Conservation (phyloP, 345 rosid genomes). For the Salix purpurea region DNA sequence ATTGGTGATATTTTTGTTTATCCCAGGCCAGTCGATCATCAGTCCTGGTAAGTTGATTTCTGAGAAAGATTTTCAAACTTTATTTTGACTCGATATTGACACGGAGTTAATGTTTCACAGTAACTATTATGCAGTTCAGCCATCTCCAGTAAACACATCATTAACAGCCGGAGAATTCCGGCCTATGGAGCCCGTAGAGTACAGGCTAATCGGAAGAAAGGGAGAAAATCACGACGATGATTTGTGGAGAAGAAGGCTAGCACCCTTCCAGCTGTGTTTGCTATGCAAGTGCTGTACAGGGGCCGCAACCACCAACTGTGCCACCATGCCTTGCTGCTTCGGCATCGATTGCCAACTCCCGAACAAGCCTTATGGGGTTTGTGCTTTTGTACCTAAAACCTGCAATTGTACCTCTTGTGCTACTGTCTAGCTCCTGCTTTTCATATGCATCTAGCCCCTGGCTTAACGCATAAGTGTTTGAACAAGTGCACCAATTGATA, state of each 20-base stretch:
- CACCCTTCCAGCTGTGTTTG: conserved; percentile 61
- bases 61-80: not conserved
- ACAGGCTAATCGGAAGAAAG: not conserved
- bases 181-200: not conserved
- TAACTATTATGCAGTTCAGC: conserved; percentile 1
- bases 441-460: not conserved
- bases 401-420: conserved; percentile 53
- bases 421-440: not conserved
- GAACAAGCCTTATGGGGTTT: conserved; percentile 68
- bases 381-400: conserved; percentile 72
- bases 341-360: conserved; percentile 67
- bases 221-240: not conserved
- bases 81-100: not conserved
- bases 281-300: conserved; percentile 59
- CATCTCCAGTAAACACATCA: not conserved
- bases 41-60: not conserved
- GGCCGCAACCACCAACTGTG: conserved; percentile 28
- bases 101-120: not conserved
- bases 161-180: not conserved
- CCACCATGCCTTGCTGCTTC: conserved; percentile 69
- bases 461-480: not conserved
- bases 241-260: conserved; percentile 20
- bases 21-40: not conserved
- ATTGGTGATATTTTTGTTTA: not conserved
- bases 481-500: too few species aligned